phyloP scores from a whole-genome alignment of 257 asterid species.

The Nicotiana paniculata region DNA sequence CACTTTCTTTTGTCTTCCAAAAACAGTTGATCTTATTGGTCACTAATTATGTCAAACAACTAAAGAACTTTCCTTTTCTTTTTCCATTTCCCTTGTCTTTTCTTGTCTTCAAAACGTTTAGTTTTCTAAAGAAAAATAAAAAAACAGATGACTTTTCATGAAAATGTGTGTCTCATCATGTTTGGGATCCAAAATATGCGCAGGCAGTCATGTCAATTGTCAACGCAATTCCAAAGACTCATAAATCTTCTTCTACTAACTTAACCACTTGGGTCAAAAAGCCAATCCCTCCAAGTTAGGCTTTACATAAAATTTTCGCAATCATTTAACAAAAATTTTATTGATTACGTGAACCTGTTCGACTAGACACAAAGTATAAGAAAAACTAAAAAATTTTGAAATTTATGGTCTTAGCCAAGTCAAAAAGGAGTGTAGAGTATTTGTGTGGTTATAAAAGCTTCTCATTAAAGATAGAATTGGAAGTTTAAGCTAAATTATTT shows the following conservation, averaged over 20 bases:
- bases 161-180: conserved; percentile 14
- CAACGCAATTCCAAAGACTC: conserved; percentile 12
- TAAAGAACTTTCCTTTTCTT: neutral
- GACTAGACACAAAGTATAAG: too few species aligned
- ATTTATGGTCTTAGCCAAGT: too few species aligned
- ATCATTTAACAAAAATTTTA: neutral
- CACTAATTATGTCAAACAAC: neutral
- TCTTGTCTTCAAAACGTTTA: neutral
- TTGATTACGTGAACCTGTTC: too few species aligned
- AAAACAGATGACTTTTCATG: neutral
- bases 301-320: conserved; percentile 18
- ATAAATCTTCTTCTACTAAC: neutral
- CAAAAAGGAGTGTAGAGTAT: too few species aligned
- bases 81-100: neutral
- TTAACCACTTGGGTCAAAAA: conserved; percentile 18
- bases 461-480: too few species aligned
- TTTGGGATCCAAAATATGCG: neutral
- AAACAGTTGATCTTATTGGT: too few species aligned
- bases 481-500: too few species aligned
- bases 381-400: too few species aligned
- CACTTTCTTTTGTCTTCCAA: too few species aligned
- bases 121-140: neutral
- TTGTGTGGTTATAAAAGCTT: too few species aligned
- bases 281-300: conserved; percentile 48
- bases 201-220: neutral